phyloP scores from a whole-genome alignment of 2,329 filamentous ascomycete species.

The Cladophialophora psammophila region DNA sequence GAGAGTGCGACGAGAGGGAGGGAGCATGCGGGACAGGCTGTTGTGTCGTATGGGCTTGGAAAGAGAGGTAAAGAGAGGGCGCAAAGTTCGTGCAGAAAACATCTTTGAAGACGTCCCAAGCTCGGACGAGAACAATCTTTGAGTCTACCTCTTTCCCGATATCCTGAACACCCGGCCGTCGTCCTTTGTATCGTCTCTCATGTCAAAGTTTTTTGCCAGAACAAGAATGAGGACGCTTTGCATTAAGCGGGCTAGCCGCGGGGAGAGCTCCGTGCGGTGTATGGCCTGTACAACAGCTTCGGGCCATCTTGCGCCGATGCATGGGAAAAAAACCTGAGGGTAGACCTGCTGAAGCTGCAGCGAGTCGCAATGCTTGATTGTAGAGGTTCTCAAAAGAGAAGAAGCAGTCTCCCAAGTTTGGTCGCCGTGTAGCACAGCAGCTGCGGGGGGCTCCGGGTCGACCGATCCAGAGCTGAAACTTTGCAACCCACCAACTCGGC shows the following conservation, averaged over 20 bases:
- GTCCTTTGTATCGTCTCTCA: background rate
- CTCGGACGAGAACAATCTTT: background rate
- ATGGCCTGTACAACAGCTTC: conserved; percentile 1
- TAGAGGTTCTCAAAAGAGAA: background rate
- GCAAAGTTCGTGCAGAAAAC: background rate
- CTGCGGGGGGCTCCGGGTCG: conserved; percentile 2
- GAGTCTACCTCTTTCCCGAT: background rate
- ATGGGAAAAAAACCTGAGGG: background rate
- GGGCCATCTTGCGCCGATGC: conserved; percentile 22
- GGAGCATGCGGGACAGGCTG: background rate
- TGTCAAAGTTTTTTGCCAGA: background rate
- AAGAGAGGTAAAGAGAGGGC: conserved; percentile 2
- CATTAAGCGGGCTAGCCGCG: conserved; percentile 2
- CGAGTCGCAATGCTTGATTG: conserved; percentile 2
- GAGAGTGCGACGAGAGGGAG: conserved; percentile 15
- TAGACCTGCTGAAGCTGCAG: conserved; percentile 7
- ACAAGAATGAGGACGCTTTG: background rate
- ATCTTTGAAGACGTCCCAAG: background rate
- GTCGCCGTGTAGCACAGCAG: background rate
- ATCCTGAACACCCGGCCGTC: background rate
- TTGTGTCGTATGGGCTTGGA: background rate
- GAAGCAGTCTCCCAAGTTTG: background rate
- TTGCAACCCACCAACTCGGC: conserved; percentile 6
- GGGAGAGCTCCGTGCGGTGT: conserved; percentile 7
- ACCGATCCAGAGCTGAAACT: conserved; percentile 6